Conservation (phyloP, 805 yeast species). For the Lachancea thermotolerans region DNA sequence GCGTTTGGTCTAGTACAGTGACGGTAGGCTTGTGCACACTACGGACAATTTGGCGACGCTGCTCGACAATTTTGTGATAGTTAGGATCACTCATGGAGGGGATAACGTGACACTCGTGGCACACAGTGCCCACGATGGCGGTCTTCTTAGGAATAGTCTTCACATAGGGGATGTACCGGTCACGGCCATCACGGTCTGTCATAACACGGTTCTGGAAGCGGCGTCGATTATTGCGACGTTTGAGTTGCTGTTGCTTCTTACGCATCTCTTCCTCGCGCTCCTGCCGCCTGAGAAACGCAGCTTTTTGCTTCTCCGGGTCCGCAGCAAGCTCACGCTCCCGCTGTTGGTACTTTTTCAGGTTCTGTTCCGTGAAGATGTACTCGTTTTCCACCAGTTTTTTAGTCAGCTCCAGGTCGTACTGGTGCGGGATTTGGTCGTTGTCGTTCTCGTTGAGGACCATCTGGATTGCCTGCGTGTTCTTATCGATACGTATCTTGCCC, state of each 20-base stretch:
- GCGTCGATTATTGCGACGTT: constrained; percentile 33
- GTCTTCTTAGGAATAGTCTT: constrained; percentile 87
- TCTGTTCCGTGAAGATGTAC: constrained; percentile 82
- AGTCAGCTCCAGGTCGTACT: constrained; percentile 71
- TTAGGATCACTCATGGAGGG: constrained; percentile 71
- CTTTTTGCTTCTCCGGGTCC: constrained; percentile 34
- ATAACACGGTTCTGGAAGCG: constrained; percentile 32
- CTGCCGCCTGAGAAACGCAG: constrained; percentile 28
- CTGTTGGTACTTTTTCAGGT: constrained; percentile 50
- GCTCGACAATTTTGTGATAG: constrained; percentile 56
- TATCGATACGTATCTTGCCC: constrained; percentile 72
- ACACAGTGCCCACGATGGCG: constrained; percentile 75
- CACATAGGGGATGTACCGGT: constrained; percentile 66
- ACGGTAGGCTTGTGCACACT: constrained; percentile 52
- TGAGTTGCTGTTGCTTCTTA: constrained; percentile 34
- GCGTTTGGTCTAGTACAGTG: constrained; percentile 67
- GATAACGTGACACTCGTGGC: constrained; percentile 84
- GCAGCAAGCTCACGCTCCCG: constrained; percentile 31
- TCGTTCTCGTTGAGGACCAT: constrained; percentile 46
- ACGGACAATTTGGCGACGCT: constrained; percentile 43
- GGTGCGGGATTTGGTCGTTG: constrained; percentile 63
- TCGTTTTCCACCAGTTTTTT: constrained; percentile 80
- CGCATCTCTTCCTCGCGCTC: constrained; percentile 32
- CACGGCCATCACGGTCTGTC: constrained; percentile 36
- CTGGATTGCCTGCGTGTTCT: constrained; percentile 44